Conservation (phyloP, 75 land plant genomes). For the Cupressus sempervirens region DNA sequence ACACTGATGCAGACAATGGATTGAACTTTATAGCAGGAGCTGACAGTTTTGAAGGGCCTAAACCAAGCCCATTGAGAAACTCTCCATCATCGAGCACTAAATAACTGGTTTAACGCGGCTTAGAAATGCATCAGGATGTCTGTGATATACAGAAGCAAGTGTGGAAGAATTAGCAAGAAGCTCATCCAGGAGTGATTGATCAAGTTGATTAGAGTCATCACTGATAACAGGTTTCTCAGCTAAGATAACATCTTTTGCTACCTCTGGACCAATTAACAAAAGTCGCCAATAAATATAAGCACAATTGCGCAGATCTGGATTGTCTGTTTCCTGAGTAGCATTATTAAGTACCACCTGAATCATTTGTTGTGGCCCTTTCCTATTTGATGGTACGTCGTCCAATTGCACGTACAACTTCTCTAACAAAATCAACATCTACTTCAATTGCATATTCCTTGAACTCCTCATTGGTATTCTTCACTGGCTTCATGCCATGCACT, state of each 20-base stretch:
- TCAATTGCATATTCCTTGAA: no score
- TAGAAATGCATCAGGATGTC: constrained; percentile 97
- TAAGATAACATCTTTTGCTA: no score
- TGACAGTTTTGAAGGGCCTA: constrained; percentile 78
- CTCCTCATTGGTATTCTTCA: no score
- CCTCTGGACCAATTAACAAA: constrained; percentile 93
- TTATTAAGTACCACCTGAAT: constrained; percentile 97
- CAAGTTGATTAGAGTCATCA: no score
- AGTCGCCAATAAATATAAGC: constrained; percentile 99
- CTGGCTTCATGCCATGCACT: no score
- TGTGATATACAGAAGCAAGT: constrained; percentile 97
- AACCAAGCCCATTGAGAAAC: constrained; percentile 68
- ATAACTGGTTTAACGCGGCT: constrained; percentile 74
- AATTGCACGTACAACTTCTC: no score
- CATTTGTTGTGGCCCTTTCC: constrained; percentile 99
- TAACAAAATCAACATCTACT: no score
- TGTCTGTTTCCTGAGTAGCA: constrained; percentile 99
- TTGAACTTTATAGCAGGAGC: constrained; percentile 52
- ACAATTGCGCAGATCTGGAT: constrained; percentile 98
- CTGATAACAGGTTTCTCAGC: no score
- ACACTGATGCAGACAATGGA: constrained; percentile 33
- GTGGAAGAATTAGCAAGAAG: no score
- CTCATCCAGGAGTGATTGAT: no score
- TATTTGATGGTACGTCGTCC: no score
- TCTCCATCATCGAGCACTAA: constrained; percentile 80